Base-by-base conservation (phyloP, 2,329 filamentous ascomycete genomes). In the Davidsoniella neocaledoniae region DNA sequence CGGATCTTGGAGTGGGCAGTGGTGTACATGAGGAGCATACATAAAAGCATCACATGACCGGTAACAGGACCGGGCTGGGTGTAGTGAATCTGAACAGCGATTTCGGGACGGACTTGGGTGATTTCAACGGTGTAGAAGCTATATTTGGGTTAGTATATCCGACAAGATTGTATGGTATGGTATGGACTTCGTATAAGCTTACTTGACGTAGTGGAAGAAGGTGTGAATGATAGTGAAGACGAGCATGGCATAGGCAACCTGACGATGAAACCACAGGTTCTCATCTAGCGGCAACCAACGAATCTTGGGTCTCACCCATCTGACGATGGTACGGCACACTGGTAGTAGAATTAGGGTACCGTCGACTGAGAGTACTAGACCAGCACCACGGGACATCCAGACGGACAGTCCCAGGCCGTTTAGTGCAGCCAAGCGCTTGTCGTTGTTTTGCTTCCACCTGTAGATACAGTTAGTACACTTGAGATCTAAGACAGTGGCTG, bases 11-110 rank as follows among this genome's bases (percentile, higher is more conserved):
- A 75, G 62, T 98, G 91, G 2, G 91, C 84, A 0, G 90, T 95
- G 1, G 91, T 98, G 68, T 94, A 98, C 74, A 98, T 98, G 54
- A 98, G 68, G 54, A 98, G 69, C 91, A 98, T 98, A 73, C 90
- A 96, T 14, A 98, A 72, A 25, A 96, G 76, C 91, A 98, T 98
- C 55, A 94, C 76, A 65, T 98, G 91, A 6, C 91, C 91, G 2
- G 91, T 98, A 55, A 96, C 83, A 54, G 91, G 90, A 59, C 86
- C 88, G 46, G 87, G 76, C 61, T 94, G 77, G 1, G 77, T 75
- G 63, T 94, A 98, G 65, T 96, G 91, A 55, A 96, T 94, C 60
- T 96, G 73, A 6, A 96, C 66, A 3, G 91, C 91, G 2, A 79
- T 77, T 44, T 84, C 75, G 2, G 82, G 81, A 46, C 91, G 81